Evolutionary conservation across 768 basidiomycete genomes (phyloP).

Genomic region (Boletellus ananiceps): DNA sequence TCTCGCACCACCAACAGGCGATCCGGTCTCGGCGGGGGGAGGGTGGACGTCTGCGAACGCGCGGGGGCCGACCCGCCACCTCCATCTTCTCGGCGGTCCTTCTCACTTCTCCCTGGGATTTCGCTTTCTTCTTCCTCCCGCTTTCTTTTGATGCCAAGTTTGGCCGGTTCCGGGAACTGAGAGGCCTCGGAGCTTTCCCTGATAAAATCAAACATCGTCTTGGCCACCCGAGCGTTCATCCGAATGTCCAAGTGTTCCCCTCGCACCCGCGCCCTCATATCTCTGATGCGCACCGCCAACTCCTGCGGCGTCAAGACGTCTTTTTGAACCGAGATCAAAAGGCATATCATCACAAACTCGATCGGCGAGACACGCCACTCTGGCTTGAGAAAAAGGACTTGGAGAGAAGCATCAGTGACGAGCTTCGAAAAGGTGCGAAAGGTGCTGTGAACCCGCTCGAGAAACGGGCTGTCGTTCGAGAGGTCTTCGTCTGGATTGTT

Average conservation of each 20-base stretch:
- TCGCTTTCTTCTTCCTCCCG: conserved; percentile 18
- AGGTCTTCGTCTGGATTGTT: conserved; percentile 16
- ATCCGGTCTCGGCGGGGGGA: conserved; percentile 20
- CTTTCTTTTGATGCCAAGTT: conserved; percentile 19
- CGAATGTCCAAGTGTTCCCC: conserved; percentile 58
- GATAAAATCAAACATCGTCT: conserved; percentile 53
- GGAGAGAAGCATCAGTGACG: conserved; percentile 34
- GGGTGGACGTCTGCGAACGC: background rate
- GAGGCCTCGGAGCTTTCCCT: conserved; percentile 15
- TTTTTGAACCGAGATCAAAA: conserved; percentile 52
- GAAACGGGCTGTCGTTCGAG: conserved; percentile 31
- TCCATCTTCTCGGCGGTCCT: conserved; percentile 13
- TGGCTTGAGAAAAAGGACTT: conserved; percentile 35
- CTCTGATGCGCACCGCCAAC: conserved; percentile 42
- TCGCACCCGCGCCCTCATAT: conserved; percentile 56
- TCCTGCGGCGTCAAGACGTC: conserved; percentile 33
- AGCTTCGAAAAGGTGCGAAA: conserved; percentile 47
- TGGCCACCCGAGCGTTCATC: conserved; percentile 55
- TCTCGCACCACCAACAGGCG: conserved; percentile 13
- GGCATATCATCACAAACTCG: conserved; percentile 56
- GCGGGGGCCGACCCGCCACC: background rate
- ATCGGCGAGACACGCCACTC: conserved; percentile 58
- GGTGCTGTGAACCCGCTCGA: conserved; percentile 35
- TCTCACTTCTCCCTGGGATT: conserved; percentile 8
- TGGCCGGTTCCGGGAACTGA: background rate